These are phyloP conservation scores for Trypanosoma platydactyli DNA, from an alignment of 208 protist species.

Conservation along the genomic window DNA sequence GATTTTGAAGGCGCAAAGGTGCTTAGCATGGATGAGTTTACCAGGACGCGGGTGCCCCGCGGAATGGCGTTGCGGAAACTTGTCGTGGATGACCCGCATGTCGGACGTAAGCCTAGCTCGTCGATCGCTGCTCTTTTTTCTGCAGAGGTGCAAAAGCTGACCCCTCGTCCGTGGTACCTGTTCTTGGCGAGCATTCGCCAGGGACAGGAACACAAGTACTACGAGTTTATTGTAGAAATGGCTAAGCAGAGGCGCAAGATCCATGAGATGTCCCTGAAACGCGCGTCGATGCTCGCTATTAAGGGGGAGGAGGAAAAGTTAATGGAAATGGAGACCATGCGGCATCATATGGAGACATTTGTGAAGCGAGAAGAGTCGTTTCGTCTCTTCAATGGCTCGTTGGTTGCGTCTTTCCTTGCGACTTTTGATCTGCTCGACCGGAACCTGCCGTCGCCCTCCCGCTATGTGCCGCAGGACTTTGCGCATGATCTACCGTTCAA, in stretches of 20 bases:
- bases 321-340: slow-evolving; percentile 74
- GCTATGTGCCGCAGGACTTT: slow-evolving; percentile 89
- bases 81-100: slow-evolving; percentile 30
- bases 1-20: slow-evolving; percentile 69
- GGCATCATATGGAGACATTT: slow-evolving; percentile 51
- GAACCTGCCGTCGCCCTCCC: slow-evolving; percentile 58
- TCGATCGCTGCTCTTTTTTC: slow-evolving; percentile 53
- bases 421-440: slow-evolving; percentile 76
- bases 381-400: slow-evolving; percentile 79
- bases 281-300: slow-evolving; percentile 55
- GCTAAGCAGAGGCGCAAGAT: slow-evolving; percentile 64
- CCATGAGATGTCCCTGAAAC: slow-evolving; percentile 44
- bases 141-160: slow-evolving; percentile 58
- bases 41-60: slow-evolving; percentile 54
- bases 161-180: slow-evolving; percentile 78
- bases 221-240: slow-evolving; percentile 73
- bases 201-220: slow-evolving; percentile 74
- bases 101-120: slow-evolving; percentile 25
- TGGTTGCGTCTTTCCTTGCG: slow-evolving; percentile 80
- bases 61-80: slow-evolving; percentile 74
- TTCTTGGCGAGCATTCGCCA: slow-evolving; percentile 69
- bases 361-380: slow-evolving; percentile 39
- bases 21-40: slow-evolving; percentile 63
- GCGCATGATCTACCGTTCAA: slow-evolving; percentile 77
- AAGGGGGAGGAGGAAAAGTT: slow-evolving; percentile 52